Percentiles rank a stretch among this genome's conserved stretches.
Conservation (phyloP, 768 basidiomycete genomes). For the Lactarius sanguifluus region DNA sequence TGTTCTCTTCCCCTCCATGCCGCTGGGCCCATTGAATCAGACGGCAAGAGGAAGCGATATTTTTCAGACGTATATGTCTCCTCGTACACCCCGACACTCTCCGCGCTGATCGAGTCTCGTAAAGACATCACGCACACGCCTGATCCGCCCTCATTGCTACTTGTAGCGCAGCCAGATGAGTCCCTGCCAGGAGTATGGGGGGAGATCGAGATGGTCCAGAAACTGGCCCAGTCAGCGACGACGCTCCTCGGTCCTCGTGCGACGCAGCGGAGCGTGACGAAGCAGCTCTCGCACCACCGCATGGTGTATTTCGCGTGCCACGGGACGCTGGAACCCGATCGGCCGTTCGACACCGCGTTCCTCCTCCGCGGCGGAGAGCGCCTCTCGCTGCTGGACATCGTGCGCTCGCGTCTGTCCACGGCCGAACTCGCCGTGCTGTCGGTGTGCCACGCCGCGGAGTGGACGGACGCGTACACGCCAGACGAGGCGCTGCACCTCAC, state of each 20-base stretch:
- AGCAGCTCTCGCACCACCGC: neutral
- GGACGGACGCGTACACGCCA: slow-evolving; percentile 3
- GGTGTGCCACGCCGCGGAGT: slow-evolving; percentile 24
- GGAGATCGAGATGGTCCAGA: slow-evolving; percentile 10
- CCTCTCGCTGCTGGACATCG: slow-evolving; percentile 18
- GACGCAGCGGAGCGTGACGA: too few relatives aligned
- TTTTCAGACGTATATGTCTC: slow-evolving; percentile 19
- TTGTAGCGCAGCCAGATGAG: slow-evolving; percentile 8
- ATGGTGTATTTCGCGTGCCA: slow-evolving; percentile 25
- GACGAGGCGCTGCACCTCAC: slow-evolving; percentile 29
- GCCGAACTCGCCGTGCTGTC: slow-evolving; percentile 23
- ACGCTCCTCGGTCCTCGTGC: too few relatives aligned
- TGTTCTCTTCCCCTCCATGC: slow-evolving; percentile 28
- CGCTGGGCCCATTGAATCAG: slow-evolving; percentile 18
- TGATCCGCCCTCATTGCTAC: slow-evolving; percentile 1
- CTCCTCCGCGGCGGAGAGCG: neutral
- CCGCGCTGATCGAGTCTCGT: slow-evolving; percentile 20
- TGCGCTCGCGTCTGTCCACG: slow-evolving; percentile 8
- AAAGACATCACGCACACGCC: neutral
- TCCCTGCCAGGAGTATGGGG: slow-evolving; percentile 9
- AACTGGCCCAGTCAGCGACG: neutral
- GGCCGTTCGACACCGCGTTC: slow-evolving; percentile 17
- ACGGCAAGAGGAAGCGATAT: neutral
- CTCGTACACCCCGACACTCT: slow-evolving; percentile 24
- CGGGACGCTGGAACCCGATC: slow-evolving; percentile 1